Evolutionary conservation across 139 green algal species (phyloP), one percentile per base, ranked within the genome.

Genomic region (Desmodesmus armatus): DNA sequence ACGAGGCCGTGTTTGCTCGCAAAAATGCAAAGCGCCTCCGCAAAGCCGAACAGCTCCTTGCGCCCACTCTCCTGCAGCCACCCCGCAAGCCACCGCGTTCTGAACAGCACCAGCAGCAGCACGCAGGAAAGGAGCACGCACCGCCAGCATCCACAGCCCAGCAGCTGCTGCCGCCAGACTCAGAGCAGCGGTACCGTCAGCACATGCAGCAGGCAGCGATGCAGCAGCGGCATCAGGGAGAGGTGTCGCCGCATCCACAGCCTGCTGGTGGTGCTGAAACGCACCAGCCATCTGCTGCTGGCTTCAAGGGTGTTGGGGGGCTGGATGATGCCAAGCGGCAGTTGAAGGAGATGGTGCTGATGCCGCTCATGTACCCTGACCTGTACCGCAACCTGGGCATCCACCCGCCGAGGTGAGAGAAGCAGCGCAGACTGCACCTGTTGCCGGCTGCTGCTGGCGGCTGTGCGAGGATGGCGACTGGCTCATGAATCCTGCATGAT

Each of bases 341-440:
- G 78, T 88, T 97, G 58, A 84, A 83, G 35, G 94, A 97, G 82
- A 95, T 96, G 91, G 93, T 96, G 60, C 72, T 98, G 78, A 91
- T 98, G 77, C 96, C 96, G 19, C 94, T 98, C 87, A 80, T 94
- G 69, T 94, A 97, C 85, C 95, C 96, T 1, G 70, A 94, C 0
- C 76, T 97, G 5, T 92, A 98, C 79, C 31, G 78, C 27, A 31
- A 85, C 33, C 84, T 98, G 69, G 90, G 91, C 19, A 86, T 96
- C 33, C 37, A 72, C 19, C 89, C 93, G 2, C 95, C 94, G 1
- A 88, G 94, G 88, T 96, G 85, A 41, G n/a, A n/a, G 76, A 0
- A 7, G 47, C 41, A 65, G 63, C 63, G 41, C 63, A 41, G n/a
- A n/a, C n/a, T n/a, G n/a, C n/a, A n/a, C n/a, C n/a, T n/a, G n/a